Conservation (phyloP, 2,329 filamentous ascomycete genomes). For the Exophiala phaeomuriformis region DNA sequence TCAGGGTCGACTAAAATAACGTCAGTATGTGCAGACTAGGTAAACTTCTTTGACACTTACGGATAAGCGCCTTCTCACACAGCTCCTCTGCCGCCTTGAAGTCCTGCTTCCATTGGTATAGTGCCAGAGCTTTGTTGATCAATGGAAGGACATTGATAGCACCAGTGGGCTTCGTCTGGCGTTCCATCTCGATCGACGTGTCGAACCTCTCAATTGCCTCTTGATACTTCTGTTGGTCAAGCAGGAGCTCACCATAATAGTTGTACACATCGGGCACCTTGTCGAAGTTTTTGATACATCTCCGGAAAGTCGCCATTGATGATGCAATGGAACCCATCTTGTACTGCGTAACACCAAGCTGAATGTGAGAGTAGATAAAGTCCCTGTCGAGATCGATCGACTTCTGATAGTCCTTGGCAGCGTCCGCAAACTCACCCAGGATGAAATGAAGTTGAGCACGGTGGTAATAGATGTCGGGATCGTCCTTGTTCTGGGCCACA, state of each 20-base stretch:
- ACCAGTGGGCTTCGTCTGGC: constrained; percentile 73
- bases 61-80: constrained; percentile 94
- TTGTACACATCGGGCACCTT: constrained; percentile 97
- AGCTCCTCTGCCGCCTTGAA: constrained; percentile 90
- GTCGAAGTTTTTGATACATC: constrained; percentile 97
- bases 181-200: constrained; percentile 97
- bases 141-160: constrained; percentile 96
- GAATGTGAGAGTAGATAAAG: constrained; percentile 99
- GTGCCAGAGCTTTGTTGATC: constrained; percentile 94
- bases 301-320: constrained; percentile 95
- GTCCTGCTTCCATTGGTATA: constrained; percentile 98
- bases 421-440: constrained; percentile 83
- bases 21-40: constrained; percentile 33
- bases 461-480: constrained; percentile 98
- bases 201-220: constrained; percentile 98
- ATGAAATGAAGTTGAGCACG: constrained; percentile 98
- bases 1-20: constrained; percentile 79
- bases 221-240: constrained; percentile 91
- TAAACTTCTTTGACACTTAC: constrained; percentile 50
- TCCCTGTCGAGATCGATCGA: constrained; percentile 92
- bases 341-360: constrained; percentile 97
- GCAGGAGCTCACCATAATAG: constrained; percentile 94
- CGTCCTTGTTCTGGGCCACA: constrained; percentile 72
- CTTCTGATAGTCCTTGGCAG: constrained; percentile 97
- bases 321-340: constrained; percentile 98